Conservation (phyloP, 148 eudicot genomes). For the Pharnaceum exiguum region DNA sequence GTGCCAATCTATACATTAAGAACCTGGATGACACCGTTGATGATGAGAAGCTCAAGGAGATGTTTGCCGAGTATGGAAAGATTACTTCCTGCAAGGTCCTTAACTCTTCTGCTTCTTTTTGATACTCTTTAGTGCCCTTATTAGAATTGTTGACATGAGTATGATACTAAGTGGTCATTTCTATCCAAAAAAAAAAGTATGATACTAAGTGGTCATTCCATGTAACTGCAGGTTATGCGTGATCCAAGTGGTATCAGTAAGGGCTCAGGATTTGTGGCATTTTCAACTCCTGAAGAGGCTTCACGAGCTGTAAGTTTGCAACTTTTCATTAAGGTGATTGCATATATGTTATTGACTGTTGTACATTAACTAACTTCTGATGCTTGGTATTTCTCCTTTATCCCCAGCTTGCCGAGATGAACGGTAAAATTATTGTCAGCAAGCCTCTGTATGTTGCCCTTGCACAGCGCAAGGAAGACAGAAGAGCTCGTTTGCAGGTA, state of each 20-base stretch:
- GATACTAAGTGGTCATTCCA: no score
- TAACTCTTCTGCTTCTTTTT: not conserved
- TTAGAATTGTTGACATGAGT: no score
- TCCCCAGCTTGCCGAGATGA: conserved; percentile 74
- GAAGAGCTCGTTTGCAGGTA: conserved; percentile 87
- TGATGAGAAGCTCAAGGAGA: conserved; percentile 80
- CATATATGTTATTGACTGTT: not conserved
- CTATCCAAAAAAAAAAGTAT: no score
- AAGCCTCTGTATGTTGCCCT: conserved; percentile 89
- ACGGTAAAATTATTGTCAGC: conserved; percentile 72
- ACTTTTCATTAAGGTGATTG: not conserved
- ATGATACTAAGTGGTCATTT: no score
- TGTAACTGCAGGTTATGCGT: conserved; percentile 57
- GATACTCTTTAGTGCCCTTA: not conserved
- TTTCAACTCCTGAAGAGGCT: conserved; percentile 73
- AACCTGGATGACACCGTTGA: conserved; percentile 67
- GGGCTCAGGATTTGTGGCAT: conserved; percentile 83
- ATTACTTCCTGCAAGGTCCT: conserved; percentile 76
- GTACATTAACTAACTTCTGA: not conserved
- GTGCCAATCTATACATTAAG: conserved; percentile 38
- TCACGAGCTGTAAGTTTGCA: conserved; percentile 59
- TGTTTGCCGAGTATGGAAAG: conserved; percentile 66
- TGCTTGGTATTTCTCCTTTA: not conserved
- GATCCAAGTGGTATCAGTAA: conserved; percentile 76
- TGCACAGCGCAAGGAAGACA: conserved; percentile 84